Conservation (phyloP, 345 rosid genomes). For the Arabis alpina region DNA sequence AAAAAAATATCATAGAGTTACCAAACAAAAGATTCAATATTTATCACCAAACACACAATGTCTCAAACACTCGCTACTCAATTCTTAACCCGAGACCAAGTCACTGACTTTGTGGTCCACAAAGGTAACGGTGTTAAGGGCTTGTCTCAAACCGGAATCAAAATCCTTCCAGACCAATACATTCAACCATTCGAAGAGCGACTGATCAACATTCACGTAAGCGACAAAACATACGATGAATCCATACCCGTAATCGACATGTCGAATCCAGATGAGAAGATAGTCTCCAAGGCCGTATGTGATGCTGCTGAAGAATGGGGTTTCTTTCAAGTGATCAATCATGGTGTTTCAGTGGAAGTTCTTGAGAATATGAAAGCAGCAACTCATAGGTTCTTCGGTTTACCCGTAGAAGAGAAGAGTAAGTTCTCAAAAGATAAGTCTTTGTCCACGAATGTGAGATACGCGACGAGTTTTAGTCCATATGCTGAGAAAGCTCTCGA, state of each 20-base stretch:
- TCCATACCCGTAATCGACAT: constrained; percentile 48
- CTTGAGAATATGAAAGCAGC: constrained; percentile 40
- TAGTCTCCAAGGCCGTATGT: constrained; percentile 37
- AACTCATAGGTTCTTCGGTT: constrained; percentile 38
- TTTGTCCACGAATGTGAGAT: constrained; percentile 28
- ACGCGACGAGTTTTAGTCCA: constrained; percentile 44
- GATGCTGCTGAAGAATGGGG: constrained; percentile 52
- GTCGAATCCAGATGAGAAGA: constrained; percentile 36
- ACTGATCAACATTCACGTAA: constrained; percentile 19
- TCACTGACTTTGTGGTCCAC: constrained; percentile 41
- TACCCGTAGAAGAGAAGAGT: constrained; percentile 42
- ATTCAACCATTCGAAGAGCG: constrained; percentile 45
- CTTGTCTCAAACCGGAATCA: constrained; percentile 41
- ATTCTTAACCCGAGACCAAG: background rate
- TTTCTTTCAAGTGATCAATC: constrained; percentile 49
- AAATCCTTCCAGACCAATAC: constrained; percentile 41
- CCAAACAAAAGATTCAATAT: background rate
- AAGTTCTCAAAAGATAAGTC: constrained; percentile 38
- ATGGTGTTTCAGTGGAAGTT: constrained; percentile 42
- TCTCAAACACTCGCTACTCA: constrained; percentile 21
- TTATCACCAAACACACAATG: constrained; percentile 7
- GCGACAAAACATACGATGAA: constrained; percentile 2
- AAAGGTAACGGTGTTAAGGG: constrained; percentile 48
- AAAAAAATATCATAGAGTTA: background rate
- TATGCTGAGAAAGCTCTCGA: constrained; percentile 46